Conservation (phyloP, 495 filamentous ascomycete species). For the Hypoxylon perforatum region DNA sequence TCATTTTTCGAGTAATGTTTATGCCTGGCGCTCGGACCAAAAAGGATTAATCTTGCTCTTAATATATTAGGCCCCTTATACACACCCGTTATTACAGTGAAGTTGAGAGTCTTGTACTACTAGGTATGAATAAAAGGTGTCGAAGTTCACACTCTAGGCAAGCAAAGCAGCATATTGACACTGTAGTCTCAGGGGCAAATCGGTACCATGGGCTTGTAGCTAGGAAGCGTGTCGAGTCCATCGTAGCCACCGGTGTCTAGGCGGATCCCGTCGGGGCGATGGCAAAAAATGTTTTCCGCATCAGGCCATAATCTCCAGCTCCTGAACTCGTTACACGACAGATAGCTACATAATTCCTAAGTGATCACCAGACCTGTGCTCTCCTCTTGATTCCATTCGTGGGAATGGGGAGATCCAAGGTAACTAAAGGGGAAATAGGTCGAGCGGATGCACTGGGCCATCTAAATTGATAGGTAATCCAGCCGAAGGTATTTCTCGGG, state of each 20-base stretch:
- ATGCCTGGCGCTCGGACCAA: too few relatives aligned
- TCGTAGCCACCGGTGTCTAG: slow-evolving; percentile 7
- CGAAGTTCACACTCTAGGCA: background rate
- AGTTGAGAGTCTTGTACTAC: too few relatives aligned
- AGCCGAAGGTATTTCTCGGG: background rate
- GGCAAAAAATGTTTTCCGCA: slow-evolving; percentile 9
- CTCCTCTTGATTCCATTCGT: slow-evolving; percentile 6
- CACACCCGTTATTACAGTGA: too few relatives aligned
- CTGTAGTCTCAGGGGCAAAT: too few relatives aligned
- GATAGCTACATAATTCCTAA: background rate
- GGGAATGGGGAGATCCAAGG: slow-evolving; percentile 1
- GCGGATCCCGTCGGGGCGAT: slow-evolving; percentile 8
- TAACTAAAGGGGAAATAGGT: slow-evolving; percentile 5
- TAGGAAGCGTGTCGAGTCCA: too few relatives aligned
- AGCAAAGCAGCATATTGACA: too few relatives aligned
- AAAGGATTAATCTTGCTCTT: too few relatives aligned
- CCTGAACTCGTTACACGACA: slow-evolving; percentile 26
- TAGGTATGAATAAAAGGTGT: slow-evolving; percentile 6
- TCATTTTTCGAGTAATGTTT: too few relatives aligned
- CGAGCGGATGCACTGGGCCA: too few relatives aligned
- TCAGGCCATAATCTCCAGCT: slow-evolving; percentile 1
- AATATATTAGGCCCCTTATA: too few relatives aligned
- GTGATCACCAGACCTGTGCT: slow-evolving; percentile 21
- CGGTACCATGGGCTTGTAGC: too few relatives aligned
- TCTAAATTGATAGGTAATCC: too few relatives aligned